Base-by-base conservation (phyloP, 2,329 filamentous ascomycete species). In the Verticillium dahliae region DNA sequence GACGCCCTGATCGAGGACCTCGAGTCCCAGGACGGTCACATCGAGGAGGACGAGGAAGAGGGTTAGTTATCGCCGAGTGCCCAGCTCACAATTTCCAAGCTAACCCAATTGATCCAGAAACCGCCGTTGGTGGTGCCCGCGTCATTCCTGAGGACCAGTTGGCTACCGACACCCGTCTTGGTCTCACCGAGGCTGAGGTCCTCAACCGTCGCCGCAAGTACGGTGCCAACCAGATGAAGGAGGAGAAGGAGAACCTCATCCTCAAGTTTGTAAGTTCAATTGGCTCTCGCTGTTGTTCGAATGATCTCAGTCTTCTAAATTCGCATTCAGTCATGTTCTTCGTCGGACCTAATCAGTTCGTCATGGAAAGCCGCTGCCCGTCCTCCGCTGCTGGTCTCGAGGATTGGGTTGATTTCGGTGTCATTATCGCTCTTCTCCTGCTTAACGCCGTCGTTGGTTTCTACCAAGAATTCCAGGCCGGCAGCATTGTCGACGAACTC, bases 341-440 rank as follows among this genome's bases (percentile, higher is more conserved):
- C 75, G 81, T 95, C 61, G 92, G 92, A 67, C 92, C 92, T 31
- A 94, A 96, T 67, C 92, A 96, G 75, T 94, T 94, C 76, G 92
- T 96, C 73, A 96, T 96, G 92, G 90, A 94, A 94, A 87, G 83
- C 86, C 76, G 90, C 91, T 65, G 90, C 90, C 90, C 68, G 81
- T 93, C 71, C 84, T 96, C 62, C 62, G 91, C 92, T 73, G 90
- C 89, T 65, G 90, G 90, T 86, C 85, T 96, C 52, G 77, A 90
- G 76, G 90, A 95, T 71, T 96, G 92, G 92, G 90, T 96, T 66
- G 92, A 96, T 80, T 94, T 96, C 71, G 92, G 91, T 82, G 91
- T 96, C 72, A 96, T 96, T 68, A 92, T 89, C 75, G 91, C 80
- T 71, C 82, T 96, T 58, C 84, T 96, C 10, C 74, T 96, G 67